Percentiles rank a stretch among this genome's conserved stretches.
Conservation (phyloP, 2,329 filamentous ascomycete species). For the Pseudogymnoascus sp. region DNA sequence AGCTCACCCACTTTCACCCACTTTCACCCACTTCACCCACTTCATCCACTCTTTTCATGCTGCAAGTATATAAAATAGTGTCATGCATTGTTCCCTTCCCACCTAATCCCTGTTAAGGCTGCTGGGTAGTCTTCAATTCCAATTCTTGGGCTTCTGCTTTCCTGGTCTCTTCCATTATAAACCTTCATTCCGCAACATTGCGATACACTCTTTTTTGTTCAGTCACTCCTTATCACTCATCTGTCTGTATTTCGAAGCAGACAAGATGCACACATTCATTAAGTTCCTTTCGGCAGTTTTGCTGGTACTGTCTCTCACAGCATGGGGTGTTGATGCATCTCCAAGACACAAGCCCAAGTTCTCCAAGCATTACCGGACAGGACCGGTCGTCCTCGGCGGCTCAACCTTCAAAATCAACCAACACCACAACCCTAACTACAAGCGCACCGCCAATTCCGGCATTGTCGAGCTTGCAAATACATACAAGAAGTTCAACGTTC, state of each 20-base stretch:
- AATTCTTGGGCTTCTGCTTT: background rate
- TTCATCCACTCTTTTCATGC: slow-evolving; percentile 4
- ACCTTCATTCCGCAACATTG: slow-evolving; percentile 2
- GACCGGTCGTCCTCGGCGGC: background rate
- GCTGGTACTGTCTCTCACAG: background rate
- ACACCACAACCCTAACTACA: slow-evolving; percentile 21
- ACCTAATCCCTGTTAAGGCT: slow-evolving; percentile 4
- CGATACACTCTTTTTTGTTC: slow-evolving; percentile 2
- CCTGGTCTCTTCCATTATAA: background rate
- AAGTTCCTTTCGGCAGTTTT: background rate
- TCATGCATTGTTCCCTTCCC: background rate
- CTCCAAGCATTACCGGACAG: background rate
- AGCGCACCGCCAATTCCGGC: slow-evolving; percentile 23
- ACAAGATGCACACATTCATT: slow-evolving; percentile 6
- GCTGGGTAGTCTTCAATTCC: background rate
- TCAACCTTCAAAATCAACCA: slow-evolving; percentile 14
- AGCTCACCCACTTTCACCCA: background rate
- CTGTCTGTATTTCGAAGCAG: slow-evolving; percentile 6
- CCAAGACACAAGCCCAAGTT: slow-evolving; percentile 1
- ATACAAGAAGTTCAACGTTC: slow-evolving; percentile 28
- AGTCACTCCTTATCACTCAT: slow-evolving; percentile 3
- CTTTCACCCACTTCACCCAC: background rate
- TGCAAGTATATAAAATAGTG: slow-evolving; percentile 5
- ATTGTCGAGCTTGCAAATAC: slow-evolving; percentile 24
- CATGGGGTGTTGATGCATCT: background rate